phyloP scores from a whole-genome alignment of 2,329 filamentous ascomycete species.

The Neonectria punicea region DNA sequence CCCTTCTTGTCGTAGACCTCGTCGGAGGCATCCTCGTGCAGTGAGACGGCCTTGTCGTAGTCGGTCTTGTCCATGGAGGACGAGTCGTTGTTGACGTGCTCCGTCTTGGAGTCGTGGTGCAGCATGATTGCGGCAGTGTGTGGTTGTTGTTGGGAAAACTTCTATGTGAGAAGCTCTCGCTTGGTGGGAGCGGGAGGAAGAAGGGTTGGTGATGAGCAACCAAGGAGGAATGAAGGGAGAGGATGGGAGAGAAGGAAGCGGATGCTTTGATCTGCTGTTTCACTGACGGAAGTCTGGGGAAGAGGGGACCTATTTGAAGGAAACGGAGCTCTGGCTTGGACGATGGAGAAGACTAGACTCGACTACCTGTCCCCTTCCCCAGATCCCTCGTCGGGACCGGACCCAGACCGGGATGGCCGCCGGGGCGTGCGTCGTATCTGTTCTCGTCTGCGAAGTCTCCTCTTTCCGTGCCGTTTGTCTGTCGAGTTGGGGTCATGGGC shows the following conservation, averaged over 20 bases:
- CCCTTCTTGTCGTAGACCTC: constrained; percentile 46
- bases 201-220: constrained; percentile 4
- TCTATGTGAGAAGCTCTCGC: constrained; percentile 20
- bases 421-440: background rate
- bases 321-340: background rate
- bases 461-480: background rate
- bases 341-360: background rate
- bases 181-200: constrained; percentile 10
- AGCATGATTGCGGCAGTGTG: constrained; percentile 27
- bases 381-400: constrained; percentile 5
- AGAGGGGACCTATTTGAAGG: constrained; percentile 35
- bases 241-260: constrained; percentile 31
- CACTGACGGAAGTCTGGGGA: constrained; percentile 34
- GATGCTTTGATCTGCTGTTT: constrained; percentile 38
- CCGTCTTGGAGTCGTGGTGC: constrained; percentile 28
- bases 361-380: constrained; percentile 3
- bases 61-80: constrained; percentile 44
- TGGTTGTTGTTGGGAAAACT: background rate
- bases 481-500: background rate
- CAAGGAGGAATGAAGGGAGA: constrained; percentile 9
- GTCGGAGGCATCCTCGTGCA: constrained; percentile 38
- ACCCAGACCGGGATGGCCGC: constrained; percentile 14
- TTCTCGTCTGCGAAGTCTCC: background rate
- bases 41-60: constrained; percentile 41
- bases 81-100: constrained; percentile 32